Evolutionary conservation across 2,329 filamentous ascomycete species (phyloP).

Genomic region (Monilinia polystroma): DNA sequence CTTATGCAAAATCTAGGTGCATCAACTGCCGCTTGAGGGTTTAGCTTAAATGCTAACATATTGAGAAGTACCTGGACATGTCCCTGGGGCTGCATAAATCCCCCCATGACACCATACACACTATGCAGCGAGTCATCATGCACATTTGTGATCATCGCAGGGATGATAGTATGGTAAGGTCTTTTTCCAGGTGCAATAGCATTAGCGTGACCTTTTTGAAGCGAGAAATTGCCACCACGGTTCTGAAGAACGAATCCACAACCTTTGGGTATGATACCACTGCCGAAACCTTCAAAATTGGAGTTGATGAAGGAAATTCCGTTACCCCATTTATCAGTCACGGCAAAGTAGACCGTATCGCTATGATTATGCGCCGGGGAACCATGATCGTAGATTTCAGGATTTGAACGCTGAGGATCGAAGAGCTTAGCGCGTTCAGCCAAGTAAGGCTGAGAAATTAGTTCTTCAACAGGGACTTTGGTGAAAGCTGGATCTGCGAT

Average conservation of each 20-base stretch:
- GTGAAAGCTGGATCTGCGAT: conserved; percentile 77
- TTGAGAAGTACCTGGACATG: conserved; percentile 92
- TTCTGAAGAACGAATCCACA: conserved; percentile 96
- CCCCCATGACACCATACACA: conserved; percentile 95
- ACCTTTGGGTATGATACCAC: conserved; percentile 75
- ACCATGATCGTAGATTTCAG: conserved; percentile 62
- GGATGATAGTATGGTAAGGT: conserved; percentile 98
- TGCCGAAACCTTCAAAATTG: conserved; percentile 88
- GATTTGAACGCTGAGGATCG: conserved; percentile 58
- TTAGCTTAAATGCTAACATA: conserved; percentile 77
- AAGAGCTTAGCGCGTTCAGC: conserved; percentile 64
- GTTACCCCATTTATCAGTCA: conserved; percentile 79
- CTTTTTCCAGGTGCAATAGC: conserved; percentile 76
- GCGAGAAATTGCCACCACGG: conserved; percentile 81
- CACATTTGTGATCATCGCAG: conserved; percentile 79
- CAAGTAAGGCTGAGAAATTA: conserved; percentile 75
- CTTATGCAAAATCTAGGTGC: conserved; percentile 88
- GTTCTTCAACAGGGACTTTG: conserved; percentile 65
- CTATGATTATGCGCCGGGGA: conserved; percentile 81
- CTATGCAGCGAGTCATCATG: conserved; percentile 73
- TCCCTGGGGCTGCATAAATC: conserved; percentile 97
- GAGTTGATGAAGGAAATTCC: conserved; percentile 96
- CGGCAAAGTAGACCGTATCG: conserved; percentile 93
- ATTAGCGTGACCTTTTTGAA: conserved; percentile 74
- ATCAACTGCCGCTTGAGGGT: conserved; percentile 85